phyloP scores from a whole-genome alignment of 2,329 filamentous ascomycete species.

The Fusarium sp. region DNA sequence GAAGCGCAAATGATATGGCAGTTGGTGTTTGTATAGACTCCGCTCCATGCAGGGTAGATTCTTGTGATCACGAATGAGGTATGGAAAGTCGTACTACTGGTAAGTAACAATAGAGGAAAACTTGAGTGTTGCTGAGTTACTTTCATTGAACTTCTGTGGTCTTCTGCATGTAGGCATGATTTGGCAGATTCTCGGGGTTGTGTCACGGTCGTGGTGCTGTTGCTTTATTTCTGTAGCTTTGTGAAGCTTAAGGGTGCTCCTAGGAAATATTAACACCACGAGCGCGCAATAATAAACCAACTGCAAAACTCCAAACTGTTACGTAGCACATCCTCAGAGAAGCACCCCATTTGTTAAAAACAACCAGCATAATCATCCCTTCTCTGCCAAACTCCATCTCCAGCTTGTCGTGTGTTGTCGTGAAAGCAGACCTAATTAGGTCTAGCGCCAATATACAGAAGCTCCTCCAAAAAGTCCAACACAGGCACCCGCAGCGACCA shows the following conservation, averaged over 20 bases:
- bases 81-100: neutral
- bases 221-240: neutral
- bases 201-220: neutral
- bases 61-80: neutral
- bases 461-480: conserved; percentile 46
- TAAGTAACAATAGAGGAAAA: neutral
- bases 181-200: too few relatives aligned
- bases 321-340: neutral
- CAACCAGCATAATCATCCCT: neutral
- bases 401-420: conserved; percentile 1
- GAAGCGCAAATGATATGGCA: neutral
- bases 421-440: conserved; percentile 28
- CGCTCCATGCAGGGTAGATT: conserved; percentile 66
- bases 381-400: neutral
- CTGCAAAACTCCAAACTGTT: neutral
- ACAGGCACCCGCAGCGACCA: conserved; percentile 21
- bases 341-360: neutral
- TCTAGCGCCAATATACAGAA: conserved; percentile 35
- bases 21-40: neutral
- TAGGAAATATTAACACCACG: neutral
- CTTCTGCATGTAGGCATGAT: too few relatives aligned
- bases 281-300: neutral
- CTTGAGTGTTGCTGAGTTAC: too few relatives aligned
- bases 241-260: neutral
- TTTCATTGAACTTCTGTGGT: too few relatives aligned